phyloP scores from a whole-genome alignment of 345 rosid genomes.

The Rhizophora mangle region DNA sequence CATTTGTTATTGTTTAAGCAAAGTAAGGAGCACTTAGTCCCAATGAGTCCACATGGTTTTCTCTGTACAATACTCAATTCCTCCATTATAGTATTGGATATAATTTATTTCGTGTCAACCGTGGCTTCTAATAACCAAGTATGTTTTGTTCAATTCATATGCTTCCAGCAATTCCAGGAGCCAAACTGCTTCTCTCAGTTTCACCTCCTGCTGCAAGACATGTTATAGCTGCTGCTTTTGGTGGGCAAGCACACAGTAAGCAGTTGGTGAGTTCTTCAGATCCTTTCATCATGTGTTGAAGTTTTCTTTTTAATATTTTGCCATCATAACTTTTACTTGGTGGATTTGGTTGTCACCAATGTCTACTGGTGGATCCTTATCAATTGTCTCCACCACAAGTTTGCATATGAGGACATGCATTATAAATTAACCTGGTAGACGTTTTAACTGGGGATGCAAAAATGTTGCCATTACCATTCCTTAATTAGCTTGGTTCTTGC shows the following conservation, averaged over 20 bases:
- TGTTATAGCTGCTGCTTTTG: constrained; percentile 67
- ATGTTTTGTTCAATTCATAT: constrained; percentile 13
- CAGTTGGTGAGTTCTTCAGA: constrained; percentile 64
- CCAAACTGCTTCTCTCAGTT: constrained; percentile 52
- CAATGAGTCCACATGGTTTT: too few relatives aligned
- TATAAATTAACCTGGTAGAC: too few relatives aligned
- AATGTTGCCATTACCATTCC: too few relatives aligned
- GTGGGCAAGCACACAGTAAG: constrained; percentile 62
- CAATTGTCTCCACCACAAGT: too few relatives aligned
- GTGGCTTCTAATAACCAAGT: background rate
- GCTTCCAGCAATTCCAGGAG: constrained; percentile 64
- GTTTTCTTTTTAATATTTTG: background rate
- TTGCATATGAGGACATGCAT: too few relatives aligned
- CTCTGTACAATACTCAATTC: too few relatives aligned
- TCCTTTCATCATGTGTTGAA: constrained; percentile 1
- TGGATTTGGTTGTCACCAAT: too few relatives aligned
- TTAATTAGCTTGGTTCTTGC: too few relatives aligned
- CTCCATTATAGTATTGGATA: background rate
- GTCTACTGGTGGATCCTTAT: too few relatives aligned
- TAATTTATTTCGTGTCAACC: background rate
- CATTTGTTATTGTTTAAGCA: too few relatives aligned
- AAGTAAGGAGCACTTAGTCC: too few relatives aligned
- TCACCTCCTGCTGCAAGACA: constrained; percentile 70
- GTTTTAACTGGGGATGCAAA: too few relatives aligned
- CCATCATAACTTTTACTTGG: background rate